A percentile compares a stretch with the other conserved stretches of the same genome.
phyloP scores from a whole-genome alignment of 78 protist species.

The Dictyostelium firmibasis region DNA sequence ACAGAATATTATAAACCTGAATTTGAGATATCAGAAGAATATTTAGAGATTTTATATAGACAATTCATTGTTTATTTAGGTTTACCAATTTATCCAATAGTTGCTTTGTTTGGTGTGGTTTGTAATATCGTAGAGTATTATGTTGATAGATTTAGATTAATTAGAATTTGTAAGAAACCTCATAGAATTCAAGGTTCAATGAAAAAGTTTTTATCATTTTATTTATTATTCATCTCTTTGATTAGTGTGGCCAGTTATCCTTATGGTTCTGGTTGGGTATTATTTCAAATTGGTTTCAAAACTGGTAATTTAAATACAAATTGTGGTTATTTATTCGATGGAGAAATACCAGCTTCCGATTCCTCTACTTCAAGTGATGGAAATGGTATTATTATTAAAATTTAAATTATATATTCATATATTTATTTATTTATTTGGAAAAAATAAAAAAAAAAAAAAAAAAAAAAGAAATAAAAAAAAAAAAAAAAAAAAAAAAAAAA shows the following conservation, averaged over 20 bases:
- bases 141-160: conserved; percentile 28
- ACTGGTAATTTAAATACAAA: conserved; percentile 19
- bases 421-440: background rate
- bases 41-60: conserved; percentile 73
- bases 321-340: conserved; percentile 30
- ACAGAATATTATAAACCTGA: conserved; percentile 66
- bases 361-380: background rate
- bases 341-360: background rate
- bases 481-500: too few species aligned
- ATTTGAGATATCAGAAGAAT: conserved; percentile 82
- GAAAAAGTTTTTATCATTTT: conserved; percentile 62
- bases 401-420: background rate
- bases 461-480: background rate
- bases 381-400: background rate
- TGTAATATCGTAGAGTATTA: conserved; percentile 63
- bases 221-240: conserved; percentile 28
- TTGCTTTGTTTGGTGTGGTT: conserved; percentile 59
- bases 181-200: conserved; percentile 67
- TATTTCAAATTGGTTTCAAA: conserved; percentile 47
- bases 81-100: conserved; percentile 71
- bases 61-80: conserved; percentile 80
- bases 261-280: conserved; percentile 73
- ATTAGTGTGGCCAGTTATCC: conserved; percentile 47
- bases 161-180: conserved; percentile 70
- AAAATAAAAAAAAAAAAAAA: background rate